A percentile compares a stretch with the other conserved stretches of the same genome.
Evolutionary conservation across 352 stramenopile genomes (phyloP).

Genomic region (Plasmopara viticola): DNA sequence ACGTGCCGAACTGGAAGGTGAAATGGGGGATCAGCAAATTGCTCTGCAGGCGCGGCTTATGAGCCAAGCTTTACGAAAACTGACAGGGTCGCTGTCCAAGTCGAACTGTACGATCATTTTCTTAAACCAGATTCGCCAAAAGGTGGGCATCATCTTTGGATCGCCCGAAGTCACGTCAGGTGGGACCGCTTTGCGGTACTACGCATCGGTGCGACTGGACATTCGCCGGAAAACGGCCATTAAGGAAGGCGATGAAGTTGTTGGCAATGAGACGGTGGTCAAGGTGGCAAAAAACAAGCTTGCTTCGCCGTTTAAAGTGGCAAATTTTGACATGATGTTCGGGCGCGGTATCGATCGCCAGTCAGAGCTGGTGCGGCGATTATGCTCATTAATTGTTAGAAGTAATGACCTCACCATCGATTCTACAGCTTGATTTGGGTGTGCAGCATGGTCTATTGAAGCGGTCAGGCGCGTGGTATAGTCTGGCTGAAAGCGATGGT

Average conservation of each 20-base stretch:
- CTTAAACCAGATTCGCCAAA: conserved; percentile 97
- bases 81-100: conserved; percentile 92
- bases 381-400: background rate
- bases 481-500: conserved; percentile 56
- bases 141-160: conserved; percentile 96
- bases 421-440: conserved; percentile 58
- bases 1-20: conserved; percentile 91
- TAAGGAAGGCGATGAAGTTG: conserved; percentile 87
- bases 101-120: conserved; percentile 97
- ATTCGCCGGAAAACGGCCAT: conserved; percentile 92
- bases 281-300: conserved; percentile 99
- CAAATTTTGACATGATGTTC: conserved; percentile 97
- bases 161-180: conserved; percentile 96
- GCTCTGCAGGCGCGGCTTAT: conserved; percentile 96
- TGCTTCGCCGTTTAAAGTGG: conserved; percentile 92
- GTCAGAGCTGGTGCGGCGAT: conserved; percentile 56
- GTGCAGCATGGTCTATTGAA: conserved; percentile 71
- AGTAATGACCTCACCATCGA: background rate
- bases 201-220: conserved; percentile 91
- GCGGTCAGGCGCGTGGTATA: conserved; percentile 78
- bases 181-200: conserved; percentile 81
- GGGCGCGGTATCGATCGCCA: conserved; percentile 92
- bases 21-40: conserved; percentile 96
- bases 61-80: conserved; percentile 95
- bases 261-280: conserved; percentile 96